These are phyloP conservation scores for Eremomyces bilateralis DNA, from an alignment of 495 filamentous ascomycete genomes.

Conservation along the genomic window DNA sequence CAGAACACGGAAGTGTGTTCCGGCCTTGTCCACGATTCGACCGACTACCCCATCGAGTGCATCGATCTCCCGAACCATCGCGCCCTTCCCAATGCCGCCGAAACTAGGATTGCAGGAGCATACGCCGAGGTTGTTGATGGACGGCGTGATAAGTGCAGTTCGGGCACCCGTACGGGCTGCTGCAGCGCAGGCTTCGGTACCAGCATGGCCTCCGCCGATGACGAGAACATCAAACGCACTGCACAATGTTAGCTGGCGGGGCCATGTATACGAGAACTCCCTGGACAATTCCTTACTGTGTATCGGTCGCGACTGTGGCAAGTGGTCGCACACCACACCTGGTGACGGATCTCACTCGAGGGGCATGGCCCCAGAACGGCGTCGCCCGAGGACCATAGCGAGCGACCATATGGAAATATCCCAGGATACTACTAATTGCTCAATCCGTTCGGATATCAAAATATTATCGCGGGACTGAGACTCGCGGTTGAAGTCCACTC, in stretches of 20 bases:
- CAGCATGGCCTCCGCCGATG: slow-evolving; percentile 89
- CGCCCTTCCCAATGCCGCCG: slow-evolving; percentile 96
- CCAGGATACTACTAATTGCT: no score
- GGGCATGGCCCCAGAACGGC: slow-evolving; percentile 21
- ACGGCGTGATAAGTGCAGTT: slow-evolving; percentile 77
- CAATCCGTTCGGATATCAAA: no score
- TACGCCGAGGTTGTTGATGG: slow-evolving; percentile 69
- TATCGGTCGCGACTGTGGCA: slow-evolving; percentile 16
- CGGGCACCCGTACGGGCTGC: slow-evolving; percentile 75
- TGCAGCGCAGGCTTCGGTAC: slow-evolving; percentile 83
- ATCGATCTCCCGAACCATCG: slow-evolving; percentile 87
- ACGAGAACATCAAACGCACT: slow-evolving; percentile 85
- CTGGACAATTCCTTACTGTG: slow-evolving; percentile 4
- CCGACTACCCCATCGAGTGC: slow-evolving; percentile 83
- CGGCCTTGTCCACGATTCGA: slow-evolving; percentile 80
- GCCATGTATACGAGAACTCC: not conserved
- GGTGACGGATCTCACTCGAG: slow-evolving; percentile 17
- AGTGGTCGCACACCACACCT: slow-evolving; percentile 9
- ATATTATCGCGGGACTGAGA: no score
- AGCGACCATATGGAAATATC: no score
- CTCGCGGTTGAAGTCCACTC: no score
- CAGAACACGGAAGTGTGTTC: slow-evolving; percentile 72
- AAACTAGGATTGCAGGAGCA: slow-evolving; percentile 98
- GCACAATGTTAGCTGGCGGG: not conserved
- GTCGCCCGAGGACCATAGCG: no score